Evolutionary conservation across 2,329 filamentous ascomycete genomes (phyloP).

Genomic region (Hymenoscyphus albidus): DNA sequence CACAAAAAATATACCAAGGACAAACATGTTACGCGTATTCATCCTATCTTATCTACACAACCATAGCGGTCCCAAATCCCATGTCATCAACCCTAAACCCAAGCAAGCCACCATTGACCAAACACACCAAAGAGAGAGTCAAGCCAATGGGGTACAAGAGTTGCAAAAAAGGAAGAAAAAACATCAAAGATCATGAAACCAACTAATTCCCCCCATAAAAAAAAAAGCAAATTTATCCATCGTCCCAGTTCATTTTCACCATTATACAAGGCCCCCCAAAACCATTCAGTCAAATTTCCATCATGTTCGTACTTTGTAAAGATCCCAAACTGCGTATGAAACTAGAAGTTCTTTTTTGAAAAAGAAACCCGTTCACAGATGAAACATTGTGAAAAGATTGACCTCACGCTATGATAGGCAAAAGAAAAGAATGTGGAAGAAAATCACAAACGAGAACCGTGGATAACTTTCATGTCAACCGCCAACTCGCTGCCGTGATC

Average conservation of each 20-base stretch:
- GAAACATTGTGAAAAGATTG: constrained; percentile 15
- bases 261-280: constrained; percentile 20
- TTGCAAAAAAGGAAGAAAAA: constrained; percentile 10
- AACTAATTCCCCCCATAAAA: constrained; percentile 10
- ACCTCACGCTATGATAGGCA: constrained; percentile 22
- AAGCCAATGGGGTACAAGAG: background rate
- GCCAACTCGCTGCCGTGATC: constrained; percentile 91
- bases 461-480: constrained; percentile 98
- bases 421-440: constrained; percentile 11
- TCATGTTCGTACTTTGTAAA: background rate
- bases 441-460: constrained; percentile 62
- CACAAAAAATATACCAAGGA: background rate
- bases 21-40: background rate
- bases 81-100: constrained; percentile 19
- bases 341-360: background rate
- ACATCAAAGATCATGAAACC: constrained; percentile 8
- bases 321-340: constrained; percentile 1
- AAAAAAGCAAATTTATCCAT: constrained; percentile 11
- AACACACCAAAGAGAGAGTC: constrained; percentile 15
- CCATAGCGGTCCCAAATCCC: constrained; percentile 1
- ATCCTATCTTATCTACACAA: constrained; percentile 26
- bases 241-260: constrained; percentile 10
- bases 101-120: constrained; percentile 15
- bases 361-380: background rate
- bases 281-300: constrained; percentile 14